Evolutionary conservation across 2,329 filamentous ascomycete genomes (phyloP).

Genomic region (Penicillium fuscoglaucum): DNA sequence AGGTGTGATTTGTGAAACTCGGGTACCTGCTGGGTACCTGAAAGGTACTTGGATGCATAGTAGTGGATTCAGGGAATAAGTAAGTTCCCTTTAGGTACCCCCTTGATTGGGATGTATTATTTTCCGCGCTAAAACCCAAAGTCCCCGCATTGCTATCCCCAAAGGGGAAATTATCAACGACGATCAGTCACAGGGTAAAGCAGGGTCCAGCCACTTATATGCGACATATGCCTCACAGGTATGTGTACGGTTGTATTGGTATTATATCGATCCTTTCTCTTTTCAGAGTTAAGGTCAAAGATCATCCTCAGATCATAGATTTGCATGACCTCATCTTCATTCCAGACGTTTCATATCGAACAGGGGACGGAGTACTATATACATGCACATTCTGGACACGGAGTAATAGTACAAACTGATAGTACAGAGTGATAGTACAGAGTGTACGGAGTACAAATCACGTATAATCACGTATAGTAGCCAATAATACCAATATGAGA

Average conservation of each 20-base stretch:
- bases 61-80: neutral
- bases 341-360: neutral
- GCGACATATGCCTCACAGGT: neutral
- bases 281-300: conserved; percentile 3
- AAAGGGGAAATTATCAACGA: conserved; percentile 12
- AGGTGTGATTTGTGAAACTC: neutral
- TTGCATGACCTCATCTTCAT: conserved; percentile 9
- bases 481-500: neutral
- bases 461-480: neutral
- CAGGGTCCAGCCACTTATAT: conserved; percentile 20
- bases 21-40: conserved; percentile 18
- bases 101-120: conserved; percentile 6
- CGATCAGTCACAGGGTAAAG: conserved; percentile 19
- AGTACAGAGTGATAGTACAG: neutral
- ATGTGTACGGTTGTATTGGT: neutral
- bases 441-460: neutral
- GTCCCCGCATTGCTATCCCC: conserved; percentile 16
- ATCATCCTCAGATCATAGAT: conserved; percentile 6
- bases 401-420: neutral
- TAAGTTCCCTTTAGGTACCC: conserved; percentile 6
- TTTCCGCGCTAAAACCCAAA: conserved; percentile 14
- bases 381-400: neutral
- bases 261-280: conserved; percentile 7
- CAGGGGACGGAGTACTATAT: neutral
- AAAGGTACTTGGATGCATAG: conserved; percentile 9